A percentile compares a stretch with the other conserved stretches of the same genome.
Evolutionary conservation across 257 asterid genomes (phyloP).

Genomic region (Fraxinus excelsior): DNA sequence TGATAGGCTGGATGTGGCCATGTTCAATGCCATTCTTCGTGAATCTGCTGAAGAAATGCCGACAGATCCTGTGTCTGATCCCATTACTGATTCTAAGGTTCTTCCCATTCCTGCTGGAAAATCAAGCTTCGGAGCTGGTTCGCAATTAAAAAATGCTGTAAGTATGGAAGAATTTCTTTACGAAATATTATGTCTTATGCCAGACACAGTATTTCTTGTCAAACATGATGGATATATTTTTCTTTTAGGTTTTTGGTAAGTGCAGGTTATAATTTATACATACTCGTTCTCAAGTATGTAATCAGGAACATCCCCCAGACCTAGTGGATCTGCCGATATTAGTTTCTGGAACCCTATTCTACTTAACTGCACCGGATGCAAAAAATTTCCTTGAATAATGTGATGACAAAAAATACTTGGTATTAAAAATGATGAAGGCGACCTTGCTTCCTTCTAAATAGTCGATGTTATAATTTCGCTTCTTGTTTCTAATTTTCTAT

Average conservation of each 20-base stretch:
- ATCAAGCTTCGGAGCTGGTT: constrained; percentile 87
- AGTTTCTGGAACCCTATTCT: no score
- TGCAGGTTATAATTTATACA: no score
- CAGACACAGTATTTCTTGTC: background rate
- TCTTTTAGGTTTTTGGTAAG: background rate
- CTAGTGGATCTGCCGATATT: no score
- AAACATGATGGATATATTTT: background rate
- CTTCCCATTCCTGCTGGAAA: constrained; percentile 87
- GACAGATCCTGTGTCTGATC: constrained; percentile 94
- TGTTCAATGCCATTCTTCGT: constrained; percentile 96
- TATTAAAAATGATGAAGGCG: no score
- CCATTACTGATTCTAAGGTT: constrained; percentile 72
- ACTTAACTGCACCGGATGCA: no score
- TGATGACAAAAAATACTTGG: no score
- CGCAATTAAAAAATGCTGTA: constrained; percentile 85
- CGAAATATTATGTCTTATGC: no score
- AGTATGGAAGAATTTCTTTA: constrained; percentile 31
- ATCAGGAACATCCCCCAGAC: no score
- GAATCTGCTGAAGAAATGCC: constrained; percentile 81
- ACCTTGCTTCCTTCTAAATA: background rate
- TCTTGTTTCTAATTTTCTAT: background rate
- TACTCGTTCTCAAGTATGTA: no score
- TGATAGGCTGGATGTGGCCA: constrained; percentile 82
- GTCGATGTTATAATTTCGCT: background rate
- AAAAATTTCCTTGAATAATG: no score